These are phyloP conservation scores for Hypoxylon sp. DNA, from an alignment of 2,329 filamentous ascomycete species.

Conservation along the genomic window DNA sequence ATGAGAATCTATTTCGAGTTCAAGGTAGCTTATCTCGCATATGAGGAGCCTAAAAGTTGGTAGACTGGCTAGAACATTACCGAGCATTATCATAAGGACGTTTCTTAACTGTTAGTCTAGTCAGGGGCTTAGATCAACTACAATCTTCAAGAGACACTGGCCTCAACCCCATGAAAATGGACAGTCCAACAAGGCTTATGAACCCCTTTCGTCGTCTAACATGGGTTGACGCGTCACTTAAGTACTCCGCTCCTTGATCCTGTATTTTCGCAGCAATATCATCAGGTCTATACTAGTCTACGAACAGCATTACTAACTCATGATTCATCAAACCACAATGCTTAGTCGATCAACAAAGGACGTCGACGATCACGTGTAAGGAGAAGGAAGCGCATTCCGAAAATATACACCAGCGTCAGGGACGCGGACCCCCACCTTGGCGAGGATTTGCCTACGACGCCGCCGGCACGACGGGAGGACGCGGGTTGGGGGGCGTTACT, in stretches of 20 bases:
- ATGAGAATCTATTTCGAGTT: not conserved
- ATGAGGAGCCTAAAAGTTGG: not conserved
- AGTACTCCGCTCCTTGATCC: not conserved
- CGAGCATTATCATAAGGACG: conserved; percentile 1
- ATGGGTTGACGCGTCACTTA: conserved; percentile 10
- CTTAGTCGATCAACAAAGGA: conserved; percentile 4
- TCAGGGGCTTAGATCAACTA: too few species aligned
- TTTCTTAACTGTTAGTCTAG: not conserved
- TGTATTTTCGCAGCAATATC: not conserved
- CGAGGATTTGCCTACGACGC: conserved; percentile 27
- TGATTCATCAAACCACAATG: conserved; percentile 18
- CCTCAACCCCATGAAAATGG: conserved; percentile 7
- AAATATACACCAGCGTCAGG: conserved; percentile 26
- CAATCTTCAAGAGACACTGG: not conserved
- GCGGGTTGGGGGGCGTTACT: conserved; percentile 28
- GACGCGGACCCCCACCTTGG: conserved; percentile 38
- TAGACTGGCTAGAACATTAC: not conserved
- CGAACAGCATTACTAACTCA: conserved; percentile 11
- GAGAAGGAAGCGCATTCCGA: conserved; percentile 31
- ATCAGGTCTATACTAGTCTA: not conserved
- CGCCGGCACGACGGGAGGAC: conserved; percentile 37
- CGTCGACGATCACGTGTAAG: conserved; percentile 26
- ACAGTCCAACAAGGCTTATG: not conserved
- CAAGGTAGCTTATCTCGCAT: not conserved
- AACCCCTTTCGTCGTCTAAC: not conserved